Percentiles rank a stretch among this genome's conserved stretches.
Conservation (phyloP, 805 yeast genomes). For the Zygoascus tannicola region DNA sequence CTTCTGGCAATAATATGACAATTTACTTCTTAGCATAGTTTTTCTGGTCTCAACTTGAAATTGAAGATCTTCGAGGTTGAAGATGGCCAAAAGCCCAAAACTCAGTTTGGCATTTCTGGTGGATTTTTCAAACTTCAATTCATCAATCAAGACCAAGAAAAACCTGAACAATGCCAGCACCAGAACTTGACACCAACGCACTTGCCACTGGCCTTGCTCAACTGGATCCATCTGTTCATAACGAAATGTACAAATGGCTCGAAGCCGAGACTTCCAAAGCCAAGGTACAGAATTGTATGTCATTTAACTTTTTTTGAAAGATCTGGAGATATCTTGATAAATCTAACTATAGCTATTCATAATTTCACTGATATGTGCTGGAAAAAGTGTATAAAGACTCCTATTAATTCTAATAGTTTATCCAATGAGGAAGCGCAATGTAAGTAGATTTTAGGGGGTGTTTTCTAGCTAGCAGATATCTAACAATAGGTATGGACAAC, state of each 20-base stretch:
- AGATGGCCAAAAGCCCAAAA: no score
- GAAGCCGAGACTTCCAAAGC: constrained; percentile 80
- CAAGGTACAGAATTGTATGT: constrained; percentile 59
- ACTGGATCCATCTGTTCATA: constrained; percentile 60
- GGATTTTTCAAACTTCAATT: not conserved
- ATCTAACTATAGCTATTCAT: constrained; percentile 49
- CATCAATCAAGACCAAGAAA: not conserved
- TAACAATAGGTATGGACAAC: constrained; percentile 38
- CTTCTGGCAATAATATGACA: not conserved
- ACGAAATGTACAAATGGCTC: constrained; percentile 64
- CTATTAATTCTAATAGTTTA: constrained; percentile 34
- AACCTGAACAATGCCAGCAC: no score
- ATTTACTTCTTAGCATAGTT: not conserved
- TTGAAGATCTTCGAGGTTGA: no score
- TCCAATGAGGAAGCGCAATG: constrained; percentile 58
- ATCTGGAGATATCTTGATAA: no score
- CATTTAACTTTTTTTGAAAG: no score
- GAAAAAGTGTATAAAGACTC: constrained; percentile 61
- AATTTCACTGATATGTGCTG: constrained; percentile 85
- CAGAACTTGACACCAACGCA: constrained; percentile 32
- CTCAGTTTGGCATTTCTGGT: not conserved
- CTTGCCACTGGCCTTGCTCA: constrained; percentile 23
- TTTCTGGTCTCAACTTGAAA: no score
- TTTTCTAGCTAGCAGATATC: not conserved
- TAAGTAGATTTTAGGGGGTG: constrained; percentile 16